These are phyloP conservation scores for Tuber magnatum DNA, from an alignment of 495 filamentous ascomycete genomes.

Conservation along the genomic window DNA sequence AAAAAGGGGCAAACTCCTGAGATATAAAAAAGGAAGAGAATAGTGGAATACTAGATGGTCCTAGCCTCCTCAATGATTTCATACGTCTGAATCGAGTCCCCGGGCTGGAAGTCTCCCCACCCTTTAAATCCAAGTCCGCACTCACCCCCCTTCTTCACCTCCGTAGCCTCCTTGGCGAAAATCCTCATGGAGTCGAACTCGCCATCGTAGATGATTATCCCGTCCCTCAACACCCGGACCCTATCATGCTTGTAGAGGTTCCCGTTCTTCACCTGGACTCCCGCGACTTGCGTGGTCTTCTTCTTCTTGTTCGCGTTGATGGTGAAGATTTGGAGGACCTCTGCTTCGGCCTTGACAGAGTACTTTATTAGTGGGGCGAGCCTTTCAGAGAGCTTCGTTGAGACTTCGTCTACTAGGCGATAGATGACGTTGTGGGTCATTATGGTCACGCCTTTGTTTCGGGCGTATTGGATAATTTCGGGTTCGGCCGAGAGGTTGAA, in stretches of 20 bases:
- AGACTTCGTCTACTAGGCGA: conserved; percentile 75
- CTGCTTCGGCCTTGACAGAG: conserved; percentile 78
- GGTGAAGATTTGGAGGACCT: conserved; percentile 71
- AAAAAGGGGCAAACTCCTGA: background rate
- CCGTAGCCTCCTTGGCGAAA: conserved; percentile 78
- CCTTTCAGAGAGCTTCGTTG: conserved; percentile 56
- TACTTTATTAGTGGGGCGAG: conserved; percentile 58
- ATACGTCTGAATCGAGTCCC: conserved; percentile 80
- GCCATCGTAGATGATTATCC: conserved; percentile 69
- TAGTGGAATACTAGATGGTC: conserved; percentile 47
- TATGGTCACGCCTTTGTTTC: conserved; percentile 61
- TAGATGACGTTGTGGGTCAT: conserved; percentile 91
- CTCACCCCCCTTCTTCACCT: conserved; percentile 85
- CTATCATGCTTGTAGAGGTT: conserved; percentile 53
- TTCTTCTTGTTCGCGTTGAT: conserved; percentile 72
- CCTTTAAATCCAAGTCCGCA: conserved; percentile 81
- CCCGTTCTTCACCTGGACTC: conserved; percentile 82
- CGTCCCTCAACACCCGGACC: conserved; percentile 63
- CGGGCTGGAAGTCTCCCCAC: conserved; percentile 69
- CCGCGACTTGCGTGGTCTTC: conserved; percentile 65
- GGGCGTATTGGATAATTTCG: conserved; percentile 62
- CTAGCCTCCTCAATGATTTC: conserved; percentile 72
- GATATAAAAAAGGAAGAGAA: background rate
- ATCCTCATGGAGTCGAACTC: conserved; percentile 76
- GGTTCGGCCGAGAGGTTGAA: conserved; percentile 75